Evolutionary conservation across 1,284 basidiomycete species (phyloP), one percentile per base, ranked within the genome.

Genomic region (Ceratobasidium sp.): DNA sequence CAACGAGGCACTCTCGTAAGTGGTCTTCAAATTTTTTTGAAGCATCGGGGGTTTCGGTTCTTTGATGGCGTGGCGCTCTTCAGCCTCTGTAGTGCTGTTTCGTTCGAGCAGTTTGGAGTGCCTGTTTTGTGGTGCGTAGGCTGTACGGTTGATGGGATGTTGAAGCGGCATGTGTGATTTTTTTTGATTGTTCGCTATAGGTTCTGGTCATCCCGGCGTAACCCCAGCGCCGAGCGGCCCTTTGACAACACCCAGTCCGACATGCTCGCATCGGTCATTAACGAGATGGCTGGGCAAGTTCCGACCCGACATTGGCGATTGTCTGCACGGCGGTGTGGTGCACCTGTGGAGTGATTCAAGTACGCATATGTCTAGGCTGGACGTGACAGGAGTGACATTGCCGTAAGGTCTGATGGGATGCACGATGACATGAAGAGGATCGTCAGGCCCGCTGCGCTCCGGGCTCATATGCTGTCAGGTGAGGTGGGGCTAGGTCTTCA

Each of bases 1-100:
- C 53, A 56, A 56, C 53, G 53, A 56, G 53, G 53, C 53, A n/a
- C 11, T 51, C 22, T 51, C 53, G 53, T 56, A 56, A 56, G 51
- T 31, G 53, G n/a, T 31, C 53, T 56, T 24, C 16, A 24, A 31
- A 56, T 29, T 31, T 56, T 56, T 53, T 56, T 56, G 24, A 9
- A 11, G 27, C 1, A 16, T 31, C 8, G 53, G 53, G 53, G 29
- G 1, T 3, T 56, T 31, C 13, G 2, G 34, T 3, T 13, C 29
- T 56, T 56, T 56, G 53, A 56, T 56, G 27, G 27, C 27, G 53
- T 56, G 53, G 53, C 27, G 53, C 53, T 56, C 13, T 11, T 13
- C 3, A 34, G 8, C 34, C 34, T 34, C 8, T 34, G 34, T 34
- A 8, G 34, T 34, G 34, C 34, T 8, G 34, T 34, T 34, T 34